These are phyloP conservation scores for Crucihimalaya himalaica DNA, from an alignment of 345 rosid genomes.

Conservation along the genomic window DNA sequence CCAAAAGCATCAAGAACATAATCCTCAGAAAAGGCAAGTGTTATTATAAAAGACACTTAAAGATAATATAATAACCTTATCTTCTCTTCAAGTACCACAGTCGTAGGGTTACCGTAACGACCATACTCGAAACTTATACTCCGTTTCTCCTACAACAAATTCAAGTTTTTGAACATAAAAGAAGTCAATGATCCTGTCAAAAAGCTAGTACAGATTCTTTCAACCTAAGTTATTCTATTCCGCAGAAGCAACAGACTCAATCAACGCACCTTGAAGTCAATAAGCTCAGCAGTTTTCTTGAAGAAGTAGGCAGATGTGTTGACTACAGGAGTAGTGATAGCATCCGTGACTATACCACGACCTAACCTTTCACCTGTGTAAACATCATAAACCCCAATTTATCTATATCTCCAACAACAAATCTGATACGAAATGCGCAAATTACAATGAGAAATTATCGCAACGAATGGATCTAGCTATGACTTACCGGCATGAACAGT, in stretches of 20 bases:
- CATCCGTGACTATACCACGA: constrained; percentile 95
- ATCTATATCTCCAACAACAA: constrained; percentile 7
- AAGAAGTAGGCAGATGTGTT: constrained; percentile 93
- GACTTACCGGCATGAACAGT: constrained; percentile 88
- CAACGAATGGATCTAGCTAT: not conserved
- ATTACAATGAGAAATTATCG: not conserved
- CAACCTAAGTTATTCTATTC: not conserved
- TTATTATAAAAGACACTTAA: not conserved
- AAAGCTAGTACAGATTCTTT: not conserved
- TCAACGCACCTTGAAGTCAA: constrained; percentile 82
- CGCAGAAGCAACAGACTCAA: not conserved
- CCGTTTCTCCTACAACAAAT: constrained; percentile 72
- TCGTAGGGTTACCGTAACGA: constrained; percentile 97
- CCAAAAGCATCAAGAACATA: constrained; percentile 12
- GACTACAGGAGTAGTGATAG: constrained; percentile 93
- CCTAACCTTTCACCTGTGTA: constrained; percentile 86
- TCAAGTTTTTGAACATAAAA: not conserved
- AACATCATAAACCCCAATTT: not conserved
- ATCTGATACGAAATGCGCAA: not conserved
- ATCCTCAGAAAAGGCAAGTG: not conserved
- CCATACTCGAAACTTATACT: constrained; percentile 88
- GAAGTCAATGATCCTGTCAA: constrained; percentile 23
- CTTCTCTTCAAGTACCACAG: constrained; percentile 79
- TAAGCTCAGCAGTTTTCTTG: constrained; percentile 79
- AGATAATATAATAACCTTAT: constrained; percentile 57